Evolutionary conservation across 257 asterid genomes (phyloP).

Genomic region (Perilla frutescens): DNA sequence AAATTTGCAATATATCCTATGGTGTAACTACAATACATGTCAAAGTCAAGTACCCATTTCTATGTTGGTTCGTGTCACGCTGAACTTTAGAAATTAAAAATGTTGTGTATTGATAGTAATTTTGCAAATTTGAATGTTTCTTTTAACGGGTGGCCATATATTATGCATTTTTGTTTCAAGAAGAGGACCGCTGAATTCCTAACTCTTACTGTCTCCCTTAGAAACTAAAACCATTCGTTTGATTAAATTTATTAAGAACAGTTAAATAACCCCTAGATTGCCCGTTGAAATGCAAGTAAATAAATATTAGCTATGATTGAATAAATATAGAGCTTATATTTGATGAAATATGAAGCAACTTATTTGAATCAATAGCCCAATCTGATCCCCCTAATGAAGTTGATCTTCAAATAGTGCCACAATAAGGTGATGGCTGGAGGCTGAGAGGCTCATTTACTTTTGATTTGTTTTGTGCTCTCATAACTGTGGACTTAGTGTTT

Average conservation of each 20-base stretch:
- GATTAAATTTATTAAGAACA: constrained; percentile 11
- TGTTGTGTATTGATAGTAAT: background rate
- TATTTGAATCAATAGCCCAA: background rate
- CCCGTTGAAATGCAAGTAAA: constrained; percentile 13
- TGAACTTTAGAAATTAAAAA: constrained; percentile 13
- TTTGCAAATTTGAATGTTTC: constrained; percentile 11
- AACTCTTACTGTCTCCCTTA: constrained; percentile 21
- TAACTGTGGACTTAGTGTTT: too few relatives aligned
- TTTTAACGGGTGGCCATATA: background rate
- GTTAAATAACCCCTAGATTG: background rate
- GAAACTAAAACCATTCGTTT: constrained; percentile 12
- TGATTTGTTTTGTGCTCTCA: background rate
- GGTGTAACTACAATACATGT: constrained; percentile 16
- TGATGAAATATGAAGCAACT: constrained; percentile 20
- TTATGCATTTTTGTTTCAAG: constrained; percentile 6
- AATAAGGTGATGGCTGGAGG: background rate
- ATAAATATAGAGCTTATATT: background rate
- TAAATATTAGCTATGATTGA: background rate
- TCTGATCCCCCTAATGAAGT: background rate
- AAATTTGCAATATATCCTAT: constrained; percentile 13
- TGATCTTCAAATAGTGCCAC: constrained; percentile 3
- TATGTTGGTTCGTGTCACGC: background rate
- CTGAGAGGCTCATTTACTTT: background rate
- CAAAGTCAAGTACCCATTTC: background rate
- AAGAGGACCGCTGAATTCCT: background rate